These are phyloP conservation scores for Microdochium bolleyi DNA, from an alignment of 2,329 filamentous ascomycete species.

Conservation along the genomic window DNA sequence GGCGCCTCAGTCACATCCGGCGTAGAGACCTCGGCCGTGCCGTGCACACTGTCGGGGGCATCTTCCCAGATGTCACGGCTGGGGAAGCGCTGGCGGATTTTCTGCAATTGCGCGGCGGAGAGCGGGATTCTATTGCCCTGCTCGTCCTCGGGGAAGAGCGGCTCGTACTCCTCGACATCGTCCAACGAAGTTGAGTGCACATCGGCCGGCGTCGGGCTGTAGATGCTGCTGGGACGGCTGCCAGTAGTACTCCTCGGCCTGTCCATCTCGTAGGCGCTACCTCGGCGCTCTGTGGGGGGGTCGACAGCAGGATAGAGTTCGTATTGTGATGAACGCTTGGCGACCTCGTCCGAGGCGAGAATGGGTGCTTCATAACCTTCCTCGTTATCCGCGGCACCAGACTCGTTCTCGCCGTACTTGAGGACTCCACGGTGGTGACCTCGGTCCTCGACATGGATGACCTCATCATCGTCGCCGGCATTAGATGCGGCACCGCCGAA, in stretches of 20 bases:
- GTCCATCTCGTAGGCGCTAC: slow-evolving; percentile 48
- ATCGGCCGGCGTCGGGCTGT: slow-evolving; percentile 47
- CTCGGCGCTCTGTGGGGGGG: slow-evolving; percentile 58
- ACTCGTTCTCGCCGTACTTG: slow-evolving; percentile 35
- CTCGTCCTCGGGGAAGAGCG: slow-evolving; percentile 77
- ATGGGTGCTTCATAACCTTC: slow-evolving; percentile 68
- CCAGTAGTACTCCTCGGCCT: slow-evolving; percentile 53
- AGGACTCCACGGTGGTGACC: slow-evolving; percentile 32
- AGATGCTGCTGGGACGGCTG: slow-evolving; percentile 57
- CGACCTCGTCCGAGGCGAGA: slow-evolving; percentile 78
- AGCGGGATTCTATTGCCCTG: slow-evolving; percentile 33
- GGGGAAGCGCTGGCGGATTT: slow-evolving; percentile 67
- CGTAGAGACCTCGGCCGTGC: slow-evolving; percentile 74
- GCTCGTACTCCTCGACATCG: slow-evolving; percentile 90
- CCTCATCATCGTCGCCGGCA: slow-evolving; percentile 39
- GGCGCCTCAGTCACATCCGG: slow-evolving; percentile 53
- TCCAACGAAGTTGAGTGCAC: slow-evolving; percentile 65
- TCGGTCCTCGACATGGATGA: slow-evolving; percentile 74
- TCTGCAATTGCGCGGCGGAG: slow-evolving; percentile 36
- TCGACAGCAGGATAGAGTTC: slow-evolving; percentile 74
- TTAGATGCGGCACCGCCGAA: slow-evolving; percentile 9
- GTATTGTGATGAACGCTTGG: slow-evolving; percentile 61
- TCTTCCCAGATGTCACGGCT: slow-evolving; percentile 98
- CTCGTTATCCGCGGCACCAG: slow-evolving; percentile 48
- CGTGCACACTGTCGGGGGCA: slow-evolving; percentile 75